phyloP scores from a whole-genome alignment of 1,139 yeast species.

The Geotrichum europaeum region DNA sequence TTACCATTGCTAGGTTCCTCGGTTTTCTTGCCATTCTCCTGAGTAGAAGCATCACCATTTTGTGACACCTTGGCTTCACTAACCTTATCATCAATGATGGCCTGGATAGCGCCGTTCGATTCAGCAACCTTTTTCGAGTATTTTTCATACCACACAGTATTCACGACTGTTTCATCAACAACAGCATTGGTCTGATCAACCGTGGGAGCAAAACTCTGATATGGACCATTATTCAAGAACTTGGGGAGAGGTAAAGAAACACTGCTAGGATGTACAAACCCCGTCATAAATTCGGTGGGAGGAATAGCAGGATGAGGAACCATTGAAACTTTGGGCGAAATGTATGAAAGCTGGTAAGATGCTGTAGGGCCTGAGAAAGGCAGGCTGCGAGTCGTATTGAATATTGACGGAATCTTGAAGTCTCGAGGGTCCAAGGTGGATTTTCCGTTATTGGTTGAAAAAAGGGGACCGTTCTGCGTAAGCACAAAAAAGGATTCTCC shows the following conservation, averaged over 20 bases:
- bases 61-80: slow-evolving; percentile 19
- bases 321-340: slow-evolving; percentile 45
- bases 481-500: slow-evolving; percentile 57
- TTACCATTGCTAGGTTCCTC: slow-evolving; percentile 17
- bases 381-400: slow-evolving; percentile 51
- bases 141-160: slow-evolving; percentile 73
- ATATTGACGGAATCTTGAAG: slow-evolving; percentile 54
- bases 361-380: slow-evolving; percentile 42
- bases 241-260: slow-evolving; percentile 72
- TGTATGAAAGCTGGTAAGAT: slow-evolving; percentile 44
- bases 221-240: slow-evolving; percentile 68
- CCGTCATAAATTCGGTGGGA: slow-evolving; percentile 62
- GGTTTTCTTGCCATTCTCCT: slow-evolving; percentile 8
- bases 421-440: slow-evolving; percentile 64
- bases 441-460: slow-evolving; percentile 57
- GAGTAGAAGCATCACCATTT: background rate
- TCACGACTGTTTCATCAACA: slow-evolving; percentile 56
- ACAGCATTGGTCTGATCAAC: slow-evolving; percentile 67
- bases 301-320: slow-evolving; percentile 60
- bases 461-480: slow-evolving; percentile 54
- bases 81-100: slow-evolving; percentile 14
- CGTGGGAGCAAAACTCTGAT: slow-evolving; percentile 71
- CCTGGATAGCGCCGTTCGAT: slow-evolving; percentile 22
- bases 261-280: slow-evolving; percentile 83
- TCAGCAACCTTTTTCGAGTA: slow-evolving; percentile 36